Evolutionary conservation across 2,329 filamentous ascomycete genomes (phyloP).

Genomic region (Fusarium nodosum): DNA sequence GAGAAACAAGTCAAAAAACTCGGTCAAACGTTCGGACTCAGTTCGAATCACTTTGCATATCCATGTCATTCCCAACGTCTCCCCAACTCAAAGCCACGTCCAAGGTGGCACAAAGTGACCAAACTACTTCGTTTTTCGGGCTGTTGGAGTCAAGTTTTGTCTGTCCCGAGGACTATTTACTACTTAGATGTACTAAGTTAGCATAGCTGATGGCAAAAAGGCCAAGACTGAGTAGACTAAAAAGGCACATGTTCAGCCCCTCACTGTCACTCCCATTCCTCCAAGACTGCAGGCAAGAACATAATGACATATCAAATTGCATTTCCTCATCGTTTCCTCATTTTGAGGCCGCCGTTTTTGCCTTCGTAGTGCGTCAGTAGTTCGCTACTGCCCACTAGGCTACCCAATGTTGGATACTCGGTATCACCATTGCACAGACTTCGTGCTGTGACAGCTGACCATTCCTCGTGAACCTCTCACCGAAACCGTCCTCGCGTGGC

Average conservation of each 20-base stretch:
- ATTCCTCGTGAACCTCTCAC: constrained; percentile 38
- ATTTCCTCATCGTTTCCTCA: not conserved
- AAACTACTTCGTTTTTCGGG: not conserved
- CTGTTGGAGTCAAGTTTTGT: not conserved
- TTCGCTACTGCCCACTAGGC: not conserved
- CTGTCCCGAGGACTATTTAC: not conserved
- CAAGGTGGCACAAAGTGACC: not conserved
- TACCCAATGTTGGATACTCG: constrained; percentile 3
- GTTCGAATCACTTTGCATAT: constrained; percentile 20
- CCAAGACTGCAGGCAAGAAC: constrained; percentile 23
- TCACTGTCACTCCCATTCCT: constrained; percentile 3
- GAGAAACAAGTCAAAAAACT: constrained; percentile 27
- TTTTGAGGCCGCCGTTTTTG: constrained; percentile 35
- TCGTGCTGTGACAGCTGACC: constrained; percentile 37
- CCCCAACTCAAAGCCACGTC: constrained; percentile 3
- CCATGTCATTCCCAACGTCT: constrained; percentile 25
- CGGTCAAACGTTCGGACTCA: constrained; percentile 29
- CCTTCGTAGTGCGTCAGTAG: constrained; percentile 24
- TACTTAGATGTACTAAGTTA: not conserved
- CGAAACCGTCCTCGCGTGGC: constrained; percentile 31
- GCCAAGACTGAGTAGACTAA: constrained; percentile 17
- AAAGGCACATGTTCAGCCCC: constrained; percentile 31
- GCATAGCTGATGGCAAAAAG: constrained; percentile 17
- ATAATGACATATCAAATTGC: constrained; percentile 34
- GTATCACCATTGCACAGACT: constrained; percentile 23